Conservation (phyloP, 73 alveolate species). For the Tetrahymena malaccensis region DNA sequence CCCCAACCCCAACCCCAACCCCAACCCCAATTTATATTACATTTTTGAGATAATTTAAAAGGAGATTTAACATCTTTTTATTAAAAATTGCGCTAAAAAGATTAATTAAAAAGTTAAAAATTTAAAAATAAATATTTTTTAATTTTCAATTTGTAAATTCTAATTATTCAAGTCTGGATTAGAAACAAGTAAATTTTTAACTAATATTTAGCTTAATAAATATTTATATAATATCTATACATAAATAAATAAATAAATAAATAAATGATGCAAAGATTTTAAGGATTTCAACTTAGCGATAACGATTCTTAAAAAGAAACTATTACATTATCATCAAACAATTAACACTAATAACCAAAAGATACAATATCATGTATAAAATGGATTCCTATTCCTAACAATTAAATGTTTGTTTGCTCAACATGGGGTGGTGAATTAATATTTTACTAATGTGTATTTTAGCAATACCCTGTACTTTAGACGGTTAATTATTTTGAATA, state of each 20-base stretch:
- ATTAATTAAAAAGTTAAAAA: too few species aligned
- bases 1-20: background rate
- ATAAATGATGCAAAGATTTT: background rate
- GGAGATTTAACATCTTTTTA: background rate
- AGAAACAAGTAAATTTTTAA: background rate
- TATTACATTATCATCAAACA: background rate
- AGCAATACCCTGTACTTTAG: background rate
- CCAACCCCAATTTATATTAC: background rate
- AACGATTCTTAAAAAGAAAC: background rate
- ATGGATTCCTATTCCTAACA: background rate
- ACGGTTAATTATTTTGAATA: background rate
- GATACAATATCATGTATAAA: background rate
- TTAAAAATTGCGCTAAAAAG: background rate
- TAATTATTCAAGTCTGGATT: too few species aligned
- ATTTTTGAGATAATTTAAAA: background rate
- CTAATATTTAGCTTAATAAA: background rate
- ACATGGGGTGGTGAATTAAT: background rate
- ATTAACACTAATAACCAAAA: background rate
- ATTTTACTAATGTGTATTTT: background rate
- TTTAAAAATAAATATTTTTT: too few species aligned
- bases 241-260: too few species aligned
- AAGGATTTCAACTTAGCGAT: background rate
- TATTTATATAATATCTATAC: background rate
- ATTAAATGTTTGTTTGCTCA: background rate
- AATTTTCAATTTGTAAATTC: too few species aligned